Base-by-base conservation (phyloP, 1,284 basidiomycete species). In the Rhodofomes roseus region DNA sequence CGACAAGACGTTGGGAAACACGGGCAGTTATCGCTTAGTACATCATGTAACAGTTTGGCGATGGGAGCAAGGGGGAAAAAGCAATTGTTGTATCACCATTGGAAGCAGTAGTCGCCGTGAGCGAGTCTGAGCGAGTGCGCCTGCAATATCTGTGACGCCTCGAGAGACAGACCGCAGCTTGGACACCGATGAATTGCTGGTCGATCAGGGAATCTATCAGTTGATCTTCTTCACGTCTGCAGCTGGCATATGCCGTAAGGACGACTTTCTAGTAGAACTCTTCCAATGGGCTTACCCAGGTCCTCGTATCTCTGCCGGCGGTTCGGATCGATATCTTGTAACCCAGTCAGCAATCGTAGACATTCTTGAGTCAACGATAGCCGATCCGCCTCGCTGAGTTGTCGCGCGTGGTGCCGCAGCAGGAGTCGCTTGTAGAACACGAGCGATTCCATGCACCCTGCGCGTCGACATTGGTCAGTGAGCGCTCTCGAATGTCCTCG, bases 391-490 rank as follows among this genome's bases (percentile, higher is more conserved):
- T 71, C 58, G 27, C 29, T 53, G 12, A 71, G 22, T 0, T 29
- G 23, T 4, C 59, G 66, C 9, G 70, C 60, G 60, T 79, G 66
- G 55, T 82, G 77, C 55, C 77, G 75, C 55, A 90, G 63, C 29
- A 90, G 70, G 39, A 90, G 71, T 43, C 75, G 78, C 68, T 88
- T 88, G 74, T 95, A 95, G 66, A 92, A 84, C 0, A 93, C 86
- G n/a, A 96, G 81, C 0, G 92, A 92, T 66, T 96, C 93, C 81
- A 97, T 87, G 70, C 93, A 95, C 95, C 94, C 94, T 96, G 66
- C 18, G 39, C 31, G 22, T 58, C 4, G 23, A 39, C 55, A 41
- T 31, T 39, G 14, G 22, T 4, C 12, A 34, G 9, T 7, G 18
- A 22, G 34, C 25, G 22, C 36, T 37, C 16, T 53, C 16, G 4